Base-by-base conservation (phyloP, 2,329 filamentous ascomycete genomes). In the Penicillium verrucosum region DNA sequence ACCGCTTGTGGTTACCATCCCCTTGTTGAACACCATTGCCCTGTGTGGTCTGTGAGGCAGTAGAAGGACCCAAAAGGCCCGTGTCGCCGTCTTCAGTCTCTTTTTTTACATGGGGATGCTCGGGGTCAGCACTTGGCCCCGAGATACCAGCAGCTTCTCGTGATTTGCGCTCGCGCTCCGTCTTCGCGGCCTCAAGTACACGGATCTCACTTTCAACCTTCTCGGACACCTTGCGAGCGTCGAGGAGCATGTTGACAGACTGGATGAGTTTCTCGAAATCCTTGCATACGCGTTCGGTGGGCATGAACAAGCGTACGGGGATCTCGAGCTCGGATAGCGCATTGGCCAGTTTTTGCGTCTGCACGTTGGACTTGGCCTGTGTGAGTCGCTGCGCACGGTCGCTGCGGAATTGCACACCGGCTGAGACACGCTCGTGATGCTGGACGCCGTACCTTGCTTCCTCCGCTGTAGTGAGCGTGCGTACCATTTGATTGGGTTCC, bases 381-480 rank as follows among this genome's bases (percentile, higher is more conserved):
- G 77, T 78, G 51, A 80, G 73, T 58, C 79, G 78, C 54, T 77
- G 75, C 46, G 78, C 77, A 59, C 76, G 77, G 60, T 80, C 78
- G 61, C 91, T 91, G 12, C 93, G 89, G 81, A 97, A 97, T 14
- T 90, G 88, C 36, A 96, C 90, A 7, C 94, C 93, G 9, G 88
- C 89, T 1, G 88, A 86, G 38, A 97, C 82, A 29, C 93, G 89
- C 54, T 97, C 93, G 62, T 93, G 89, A 64, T 90, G 86, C 8
- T 88, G 85, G 10, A 99, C 89, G 60, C 93, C 94, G 69, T 93
- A 97, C 34, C 88, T 82, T 61, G 83, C 75, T 76, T 92, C 88
- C 75, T 95, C 89, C 63, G 89, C 85, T 45, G 88, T 81, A 5
- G 85, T 85, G 62, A 97, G 85, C 73, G 87, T 86, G 68, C 87